Conservation (phyloP, 371 early-diverging fungal species). For the Circinella minor region DNA sequence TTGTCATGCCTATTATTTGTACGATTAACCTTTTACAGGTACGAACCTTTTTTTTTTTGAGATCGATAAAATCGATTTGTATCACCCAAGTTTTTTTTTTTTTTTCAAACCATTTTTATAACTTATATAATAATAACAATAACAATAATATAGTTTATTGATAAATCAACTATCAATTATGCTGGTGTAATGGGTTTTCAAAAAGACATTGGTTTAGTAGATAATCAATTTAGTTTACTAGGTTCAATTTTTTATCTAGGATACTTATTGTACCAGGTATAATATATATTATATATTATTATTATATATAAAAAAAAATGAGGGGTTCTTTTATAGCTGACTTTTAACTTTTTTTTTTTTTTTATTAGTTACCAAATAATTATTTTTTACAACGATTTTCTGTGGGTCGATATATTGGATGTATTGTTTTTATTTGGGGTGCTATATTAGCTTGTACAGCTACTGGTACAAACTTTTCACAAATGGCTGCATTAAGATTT, state of each 20-base stretch:
- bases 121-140: too few relatives aligned
- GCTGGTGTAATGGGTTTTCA: constrained; percentile 36
- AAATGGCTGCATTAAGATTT: constrained; percentile 44
- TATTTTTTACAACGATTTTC: constrained; percentile 43
- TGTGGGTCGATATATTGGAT: constrained; percentile 39
- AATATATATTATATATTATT: too few relatives aligned
- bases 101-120: too few relatives aligned
- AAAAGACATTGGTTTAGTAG: constrained; percentile 30
- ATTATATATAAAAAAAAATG: too few relatives aligned
- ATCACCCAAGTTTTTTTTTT: neutral
- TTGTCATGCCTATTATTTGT: constrained; percentile 42
- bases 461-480: constrained; percentile 34
- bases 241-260: constrained; percentile 49
- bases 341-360: too few relatives aligned
- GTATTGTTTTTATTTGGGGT: constrained; percentile 43
- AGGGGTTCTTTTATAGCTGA: too few relatives aligned
- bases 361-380: constrained; percentile 43
- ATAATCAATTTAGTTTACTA: constrained; percentile 36
- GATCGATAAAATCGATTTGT: neutral
- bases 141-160: constrained; percentile 34
- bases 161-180: constrained; percentile 50
- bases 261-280: constrained; percentile 43
- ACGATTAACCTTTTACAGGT: constrained; percentile 46
- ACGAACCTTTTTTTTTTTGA: neutral
- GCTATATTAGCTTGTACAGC: constrained; percentile 30